Percentiles rank a stretch among this genome's conserved stretches.
Conservation (phyloP, 257 asterid species). For the Capsicum pubescens region DNA sequence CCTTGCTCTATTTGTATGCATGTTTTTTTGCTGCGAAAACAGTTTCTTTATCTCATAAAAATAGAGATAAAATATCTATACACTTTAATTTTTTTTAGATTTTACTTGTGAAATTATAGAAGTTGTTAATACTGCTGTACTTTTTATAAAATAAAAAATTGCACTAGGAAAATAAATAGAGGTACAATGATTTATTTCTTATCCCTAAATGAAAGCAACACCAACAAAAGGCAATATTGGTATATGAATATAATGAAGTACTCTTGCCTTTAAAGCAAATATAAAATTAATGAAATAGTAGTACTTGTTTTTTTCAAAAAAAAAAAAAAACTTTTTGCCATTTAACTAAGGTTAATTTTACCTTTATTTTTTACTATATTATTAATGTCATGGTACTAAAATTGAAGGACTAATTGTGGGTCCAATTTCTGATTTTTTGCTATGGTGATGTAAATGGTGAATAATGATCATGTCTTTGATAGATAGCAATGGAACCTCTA, state of each 20-base stretch:
- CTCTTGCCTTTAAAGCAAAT: slow-evolving; percentile 30
- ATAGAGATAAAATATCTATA: too few species aligned
- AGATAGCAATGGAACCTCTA: slow-evolving; percentile 8
- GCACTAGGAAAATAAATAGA: not conserved
- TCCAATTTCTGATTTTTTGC: slow-evolving; percentile 22
- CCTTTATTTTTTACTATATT: not conserved
- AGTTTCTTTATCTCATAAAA: too few species aligned
- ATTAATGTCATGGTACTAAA: slow-evolving; percentile 24
- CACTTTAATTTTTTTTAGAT: too few species aligned
- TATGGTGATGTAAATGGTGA: slow-evolving; percentile 19
- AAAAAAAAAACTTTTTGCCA: not conserved
- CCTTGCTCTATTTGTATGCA: not conserved
- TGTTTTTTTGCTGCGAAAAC: not conserved
- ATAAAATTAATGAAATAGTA: not conserved
- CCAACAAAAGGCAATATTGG: slow-evolving; percentile 22
- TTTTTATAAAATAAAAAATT: not conserved
- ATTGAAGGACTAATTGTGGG: slow-evolving; percentile 14
- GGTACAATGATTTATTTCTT: slow-evolving; percentile 11
- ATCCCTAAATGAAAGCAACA: not conserved
- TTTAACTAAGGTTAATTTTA: not conserved
- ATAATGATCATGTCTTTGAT: slow-evolving; percentile 22
- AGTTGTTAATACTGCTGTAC: too few species aligned
- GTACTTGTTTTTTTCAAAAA: too few species aligned
- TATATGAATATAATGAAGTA: not conserved
- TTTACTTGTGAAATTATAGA: too few species aligned